phyloP scores from a whole-genome alignment of 495 filamentous ascomycete species.

The Hypoxylon cercidicola region DNA sequence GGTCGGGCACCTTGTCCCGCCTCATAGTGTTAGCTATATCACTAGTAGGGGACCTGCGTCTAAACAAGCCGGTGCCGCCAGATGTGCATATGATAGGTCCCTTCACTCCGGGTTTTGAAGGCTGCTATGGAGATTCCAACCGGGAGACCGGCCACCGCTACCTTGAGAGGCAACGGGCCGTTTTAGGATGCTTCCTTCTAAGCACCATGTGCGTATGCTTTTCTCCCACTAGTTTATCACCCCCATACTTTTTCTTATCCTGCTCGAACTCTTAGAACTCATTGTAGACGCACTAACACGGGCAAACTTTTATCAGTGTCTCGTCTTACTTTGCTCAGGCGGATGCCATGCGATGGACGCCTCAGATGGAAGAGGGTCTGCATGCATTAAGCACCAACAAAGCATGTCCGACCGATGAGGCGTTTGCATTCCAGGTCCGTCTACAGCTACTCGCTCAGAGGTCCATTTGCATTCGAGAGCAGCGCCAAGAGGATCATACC shows the following conservation, averaged over 20 bases:
- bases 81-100: constrained; percentile 37
- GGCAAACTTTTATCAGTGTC: constrained; percentile 36
- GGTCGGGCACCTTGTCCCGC: constrained; percentile 45
- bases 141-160: constrained; percentile 1
- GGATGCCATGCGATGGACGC: constrained; percentile 50
- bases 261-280: no score
- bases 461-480: constrained; percentile 18
- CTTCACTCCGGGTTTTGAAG: constrained; percentile 36
- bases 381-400: constrained; percentile 32
- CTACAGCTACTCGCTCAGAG: constrained; percentile 53
- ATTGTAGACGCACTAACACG: neutral
- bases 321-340: constrained; percentile 47
- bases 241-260: neutral
- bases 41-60: constrained; percentile 57
- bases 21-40: constrained; percentile 59
- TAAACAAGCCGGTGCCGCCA: constrained; percentile 51
- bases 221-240: neutral
- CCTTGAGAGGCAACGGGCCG: constrained; percentile 62
- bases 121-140: neutral
- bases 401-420: constrained; percentile 53
- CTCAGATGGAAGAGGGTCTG: constrained; percentile 52
- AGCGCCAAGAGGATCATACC: constrained; percentile 12
- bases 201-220: constrained; percentile 53
- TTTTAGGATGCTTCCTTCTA: constrained; percentile 60
- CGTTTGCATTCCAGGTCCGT: constrained; percentile 58